Evolutionary conservation across 441 rosid species (phyloP).

Genomic region (Aleurites moluccanus): DNA sequence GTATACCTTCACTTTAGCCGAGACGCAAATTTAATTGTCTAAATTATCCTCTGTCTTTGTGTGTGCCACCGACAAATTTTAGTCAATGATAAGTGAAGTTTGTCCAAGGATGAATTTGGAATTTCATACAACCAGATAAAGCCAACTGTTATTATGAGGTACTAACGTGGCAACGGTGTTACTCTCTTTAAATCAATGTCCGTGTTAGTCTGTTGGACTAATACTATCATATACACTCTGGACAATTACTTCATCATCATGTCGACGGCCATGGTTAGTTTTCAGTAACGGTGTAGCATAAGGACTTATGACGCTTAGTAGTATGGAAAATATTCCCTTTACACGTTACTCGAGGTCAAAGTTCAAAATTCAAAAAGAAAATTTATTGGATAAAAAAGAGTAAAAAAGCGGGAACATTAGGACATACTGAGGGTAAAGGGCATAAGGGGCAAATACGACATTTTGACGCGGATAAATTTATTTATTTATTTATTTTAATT

Average conservation of each 20-base stretch:
- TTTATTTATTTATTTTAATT: no score
- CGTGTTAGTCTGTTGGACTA: no score
- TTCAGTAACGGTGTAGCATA: neutral
- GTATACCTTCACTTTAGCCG: no score
- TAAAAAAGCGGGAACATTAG: neutral
- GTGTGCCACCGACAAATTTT: slow-evolving; percentile 28
- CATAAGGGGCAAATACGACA: slow-evolving; percentile 3
- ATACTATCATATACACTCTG: no score
- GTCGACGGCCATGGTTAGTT: neutral
- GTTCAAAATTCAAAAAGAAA: neutral
- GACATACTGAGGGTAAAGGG: neutral
- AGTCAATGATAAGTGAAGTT: neutral
- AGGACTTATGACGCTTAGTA: neutral
- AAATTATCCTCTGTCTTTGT: slow-evolving; percentile 10
- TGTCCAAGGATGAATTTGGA: slow-evolving; percentile 18
- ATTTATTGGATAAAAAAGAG: no score
- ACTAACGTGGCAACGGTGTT: slow-evolving; percentile 9
- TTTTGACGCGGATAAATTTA: no score
- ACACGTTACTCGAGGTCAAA: neutral
- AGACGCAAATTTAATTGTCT: slow-evolving; percentile 20
- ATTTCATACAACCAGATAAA: neutral
- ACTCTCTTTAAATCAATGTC: no score
- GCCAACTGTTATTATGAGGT: neutral
- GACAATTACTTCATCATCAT: neutral
- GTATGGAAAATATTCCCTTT: neutral